Base-by-base conservation (phyloP, 768 basidiomycete species). In the Grammothele lineata region DNA sequence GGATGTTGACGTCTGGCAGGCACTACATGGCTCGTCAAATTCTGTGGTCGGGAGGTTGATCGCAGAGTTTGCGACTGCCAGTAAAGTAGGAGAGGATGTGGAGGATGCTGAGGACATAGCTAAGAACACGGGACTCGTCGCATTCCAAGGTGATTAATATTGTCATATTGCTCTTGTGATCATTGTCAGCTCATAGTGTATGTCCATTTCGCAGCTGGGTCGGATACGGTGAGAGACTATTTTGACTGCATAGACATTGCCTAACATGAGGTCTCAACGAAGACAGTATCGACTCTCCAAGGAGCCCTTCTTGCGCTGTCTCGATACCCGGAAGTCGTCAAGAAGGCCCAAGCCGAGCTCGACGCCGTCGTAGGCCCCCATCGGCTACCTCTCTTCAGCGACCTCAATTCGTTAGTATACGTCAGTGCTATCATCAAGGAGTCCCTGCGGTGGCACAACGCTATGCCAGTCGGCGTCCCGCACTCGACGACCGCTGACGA, bases 291-390 rank as follows among this genome's bases (percentile, higher is more conserved):
- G 3, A 32, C 53, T 3, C 24, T 57, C 3, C 14, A 40, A 23
- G 35, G 54, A 8, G 58, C 61, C 38, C 51, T 47, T 21, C 50
- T 62, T 8, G 59, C 57, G 1, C 57, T 61, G 58, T 38, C 47
- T 3, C 44, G 50, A n/a, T 48, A 44, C 45, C 70, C 69, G 0
- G 57, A 63, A 4, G 53, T 64, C 4, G 64, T 66, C 30, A 50
- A 40, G 3, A 58, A 57, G 22, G 69, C 67, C 5, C 66, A 66
- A 9, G 62, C 50, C n/a, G 70, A 72, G 47, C 48, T 71, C 3
- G 67, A 71, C 45, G 66, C 67, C 5, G 67, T 66, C 24, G 52
- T 69, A 2, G 69, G 70, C 11, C 37, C 44, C 4, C 57, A 65
- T 10, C 54, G 65, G 12, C 49, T 66, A 24, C 63, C 67, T 1